phyloP scores from a whole-genome alignment of 768 basidiomycete species.

The Tulasnella sp. region DNA sequence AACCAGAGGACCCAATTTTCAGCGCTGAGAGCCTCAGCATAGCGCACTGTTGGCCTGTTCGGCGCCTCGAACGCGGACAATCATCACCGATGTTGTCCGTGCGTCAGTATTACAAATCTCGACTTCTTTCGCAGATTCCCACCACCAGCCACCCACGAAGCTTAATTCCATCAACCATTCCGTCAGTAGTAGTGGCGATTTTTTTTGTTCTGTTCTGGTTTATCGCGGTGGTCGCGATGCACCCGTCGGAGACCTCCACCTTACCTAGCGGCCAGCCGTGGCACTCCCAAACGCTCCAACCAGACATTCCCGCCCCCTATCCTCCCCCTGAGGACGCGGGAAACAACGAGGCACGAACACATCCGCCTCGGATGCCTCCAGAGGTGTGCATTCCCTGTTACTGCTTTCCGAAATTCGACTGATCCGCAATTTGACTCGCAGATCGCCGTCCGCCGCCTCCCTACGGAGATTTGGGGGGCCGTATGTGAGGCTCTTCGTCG shows the following conservation, averaged over 20 bases:
- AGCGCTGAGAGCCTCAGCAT: too few species aligned
- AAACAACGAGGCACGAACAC: slow-evolving; percentile 22
- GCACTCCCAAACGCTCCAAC: neutral
- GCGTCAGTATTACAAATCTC: neutral
- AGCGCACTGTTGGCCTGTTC: too few species aligned
- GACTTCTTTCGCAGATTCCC: neutral
- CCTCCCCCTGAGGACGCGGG: neutral
- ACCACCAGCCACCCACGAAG: neutral
- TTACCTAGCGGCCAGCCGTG: neutral
- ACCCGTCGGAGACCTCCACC: neutral
- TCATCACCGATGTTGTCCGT: neutral
- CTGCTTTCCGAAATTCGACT: neutral
- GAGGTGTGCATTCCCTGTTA: too few species aligned
- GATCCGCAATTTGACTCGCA: neutral
- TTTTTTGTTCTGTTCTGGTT: neutral
- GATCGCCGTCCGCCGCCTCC: neutral
- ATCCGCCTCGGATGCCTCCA: too few species aligned
- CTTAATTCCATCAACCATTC: neutral
- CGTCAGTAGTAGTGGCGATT: neutral
- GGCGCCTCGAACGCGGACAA: neutral
- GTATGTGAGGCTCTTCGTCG: neutral
- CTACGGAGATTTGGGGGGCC: neutral
- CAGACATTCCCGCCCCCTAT: neutral
- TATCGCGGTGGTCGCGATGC: neutral
- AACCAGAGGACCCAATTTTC: too few species aligned